Evolutionary conservation across 2,329 filamentous ascomycete species (phyloP).

Genomic region (Ophiognomonia clavigignenti-juglandacearum): DNA sequence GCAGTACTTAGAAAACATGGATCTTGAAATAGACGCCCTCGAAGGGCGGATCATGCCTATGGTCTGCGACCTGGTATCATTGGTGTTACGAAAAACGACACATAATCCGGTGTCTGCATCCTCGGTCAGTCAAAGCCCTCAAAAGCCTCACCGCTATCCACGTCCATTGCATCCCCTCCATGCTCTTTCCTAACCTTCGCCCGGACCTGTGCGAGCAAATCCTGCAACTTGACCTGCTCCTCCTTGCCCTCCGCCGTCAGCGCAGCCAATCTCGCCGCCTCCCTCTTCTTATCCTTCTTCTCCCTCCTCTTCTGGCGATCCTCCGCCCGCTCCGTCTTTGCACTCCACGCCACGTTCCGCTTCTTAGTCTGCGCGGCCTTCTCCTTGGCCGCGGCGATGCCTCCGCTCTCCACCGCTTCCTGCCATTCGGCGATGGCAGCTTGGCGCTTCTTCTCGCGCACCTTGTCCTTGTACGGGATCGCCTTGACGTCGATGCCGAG

Average conservation of each 20-base stretch:
- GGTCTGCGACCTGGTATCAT: no score
- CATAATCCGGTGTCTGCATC: no score
- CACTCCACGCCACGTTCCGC: slow-evolving; percentile 68
- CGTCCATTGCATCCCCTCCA: slow-evolving; percentile 29
- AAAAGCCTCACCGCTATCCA: slow-evolving; percentile 38
- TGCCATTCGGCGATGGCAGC: slow-evolving; percentile 48
- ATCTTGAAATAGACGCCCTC: no score
- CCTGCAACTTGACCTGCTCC: slow-evolving; percentile 57
- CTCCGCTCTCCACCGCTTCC: slow-evolving; percentile 32
- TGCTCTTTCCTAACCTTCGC: slow-evolving; percentile 45
- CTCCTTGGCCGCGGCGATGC: slow-evolving; percentile 33
- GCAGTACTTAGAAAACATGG: no score
- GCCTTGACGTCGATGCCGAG: slow-evolving; percentile 62
- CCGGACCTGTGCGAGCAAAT: slow-evolving; percentile 61
- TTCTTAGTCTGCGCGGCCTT: slow-evolving; percentile 47
- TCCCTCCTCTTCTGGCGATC: slow-evolving; percentile 39
- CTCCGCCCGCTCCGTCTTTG: slow-evolving; percentile 62
- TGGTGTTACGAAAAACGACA: no score
- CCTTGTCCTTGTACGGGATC: slow-evolving; percentile 68
- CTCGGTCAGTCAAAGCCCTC: slow-evolving; percentile 53
- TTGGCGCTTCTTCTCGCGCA: slow-evolving; percentile 60
- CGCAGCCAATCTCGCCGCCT: slow-evolving; percentile 55
- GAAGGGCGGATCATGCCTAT: no score
- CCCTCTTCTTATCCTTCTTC: slow-evolving; percentile 36
- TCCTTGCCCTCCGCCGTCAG: slow-evolving; percentile 69